Evolutionary conservation across 1,284 basidiomycete species (phyloP), one percentile per base, ranked within the genome.

Genomic region (Apiotrichum veenhuisii): DNA sequence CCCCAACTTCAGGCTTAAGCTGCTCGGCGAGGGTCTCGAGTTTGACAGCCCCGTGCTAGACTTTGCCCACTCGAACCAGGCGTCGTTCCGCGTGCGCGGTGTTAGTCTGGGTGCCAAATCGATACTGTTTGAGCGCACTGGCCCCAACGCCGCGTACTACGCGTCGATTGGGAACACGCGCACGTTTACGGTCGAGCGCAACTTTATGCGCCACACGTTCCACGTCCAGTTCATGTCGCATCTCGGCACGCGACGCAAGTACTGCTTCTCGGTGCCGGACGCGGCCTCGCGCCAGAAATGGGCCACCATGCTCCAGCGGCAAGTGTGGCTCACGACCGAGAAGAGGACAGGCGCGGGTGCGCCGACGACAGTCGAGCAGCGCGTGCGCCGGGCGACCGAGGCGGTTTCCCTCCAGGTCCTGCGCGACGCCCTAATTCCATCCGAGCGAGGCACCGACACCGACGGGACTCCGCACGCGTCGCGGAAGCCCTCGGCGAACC

Each of bases 131-230:
- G 82, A 85, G 69, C 84, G 90, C 48, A 81, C 84, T 43, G 91
- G 93, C 2, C 79, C 83, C 15, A 89, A 89, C 72, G 89, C 92
- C 70, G 78, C 88, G 40, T 81, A 84, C 48, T 97, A 96, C 72
- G 80, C 84, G 0, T 86, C 87, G 20, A 77, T 97, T 27, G 88
- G 91, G 18, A 80, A 87, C 52, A 88, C 85, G 68, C 85, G 83
- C 60, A 81, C 84, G 10, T 80, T 97, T 64, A 80, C 83, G 26
- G 85, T 96, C 57, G 93, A 96, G 73, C 84, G 92, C 25, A 86
- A 88, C 0, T 94, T 94, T 78, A 95, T 96, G 92, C 85, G 86
- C 50, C 87, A 94, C 70, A 94, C 91, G 0, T 92, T 96, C 80
- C 89, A 94, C 70, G 77, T 96, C 23, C 85, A 89, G 3, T 96